Conservation (phyloP, 2,329 filamentous ascomycete genomes). For the Epichloe gansuensis region DNA sequence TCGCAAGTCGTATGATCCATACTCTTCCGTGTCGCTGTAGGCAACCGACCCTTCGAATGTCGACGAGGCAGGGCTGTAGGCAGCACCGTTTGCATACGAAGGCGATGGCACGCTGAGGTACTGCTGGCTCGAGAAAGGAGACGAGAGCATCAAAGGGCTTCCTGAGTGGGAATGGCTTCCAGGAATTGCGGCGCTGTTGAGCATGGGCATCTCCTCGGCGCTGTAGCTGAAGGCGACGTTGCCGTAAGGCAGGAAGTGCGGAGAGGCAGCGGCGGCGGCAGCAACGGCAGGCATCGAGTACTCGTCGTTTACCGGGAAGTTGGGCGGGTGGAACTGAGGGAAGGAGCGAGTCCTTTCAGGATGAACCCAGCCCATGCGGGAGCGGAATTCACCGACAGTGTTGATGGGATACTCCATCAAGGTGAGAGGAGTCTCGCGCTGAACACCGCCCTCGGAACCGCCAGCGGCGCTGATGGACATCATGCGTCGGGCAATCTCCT, state of each 20-base stretch:
- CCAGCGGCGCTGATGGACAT: constrained; percentile 53
- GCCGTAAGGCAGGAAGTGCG: constrained; percentile 40
- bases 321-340: constrained; percentile 45
- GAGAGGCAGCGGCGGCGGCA: background rate
- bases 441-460: constrained; percentile 42
- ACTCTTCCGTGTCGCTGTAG: constrained; percentile 52
- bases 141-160: constrained; percentile 45
- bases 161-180: constrained; percentile 32
- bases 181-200: constrained; percentile 35
- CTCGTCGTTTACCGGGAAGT: constrained; percentile 38
- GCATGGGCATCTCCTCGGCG: constrained; percentile 46
- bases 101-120: constrained; percentile 54
- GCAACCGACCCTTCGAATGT: constrained; percentile 49
- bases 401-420: constrained; percentile 65
- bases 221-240: constrained; percentile 53
- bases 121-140: constrained; percentile 40
- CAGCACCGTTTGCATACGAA: constrained; percentile 40
- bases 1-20: constrained; percentile 34
- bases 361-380: constrained; percentile 54
- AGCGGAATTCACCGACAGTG: constrained; percentile 55
- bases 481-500: constrained; percentile 72
- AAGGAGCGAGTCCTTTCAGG: constrained; percentile 48
- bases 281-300: constrained; percentile 20
- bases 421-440: constrained; percentile 41
- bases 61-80: constrained; percentile 51